phyloP scores from a whole-genome alignment of 1,284 basidiomycete genomes.

The Pulchroboletus neoregius region DNA sequence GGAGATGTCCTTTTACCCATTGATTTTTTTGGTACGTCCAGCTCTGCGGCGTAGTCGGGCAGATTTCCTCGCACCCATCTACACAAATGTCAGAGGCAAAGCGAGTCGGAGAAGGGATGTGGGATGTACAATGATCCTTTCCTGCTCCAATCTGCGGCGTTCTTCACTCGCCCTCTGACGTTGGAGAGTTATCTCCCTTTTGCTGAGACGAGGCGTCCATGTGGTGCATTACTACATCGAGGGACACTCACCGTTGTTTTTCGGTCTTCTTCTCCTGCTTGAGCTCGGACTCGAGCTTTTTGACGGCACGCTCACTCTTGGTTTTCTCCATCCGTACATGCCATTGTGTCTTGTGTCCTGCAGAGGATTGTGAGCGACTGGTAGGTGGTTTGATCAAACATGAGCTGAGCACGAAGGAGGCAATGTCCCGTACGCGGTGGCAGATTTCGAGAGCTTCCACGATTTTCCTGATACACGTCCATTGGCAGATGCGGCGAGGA shows the following conservation, averaged over 20 bases:
- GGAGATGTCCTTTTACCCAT: slow-evolving; percentile 47
- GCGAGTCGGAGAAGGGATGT: slow-evolving; percentile 1
- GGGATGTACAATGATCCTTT: slow-evolving; percentile 57
- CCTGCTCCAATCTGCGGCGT: slow-evolving; percentile 63
- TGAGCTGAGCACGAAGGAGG: slow-evolving; percentile 3
- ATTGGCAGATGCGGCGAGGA: slow-evolving; percentile 49
- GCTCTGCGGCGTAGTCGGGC: slow-evolving; percentile 65
- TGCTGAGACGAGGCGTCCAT: slow-evolving; percentile 37
- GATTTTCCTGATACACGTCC: slow-evolving; percentile 64
- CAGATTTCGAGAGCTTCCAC: slow-evolving; percentile 62
- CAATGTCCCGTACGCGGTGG: slow-evolving; percentile 52
- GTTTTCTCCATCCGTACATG: slow-evolving; percentile 65
- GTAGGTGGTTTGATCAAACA: slow-evolving; percentile 12
- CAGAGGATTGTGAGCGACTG: slow-evolving; percentile 66
- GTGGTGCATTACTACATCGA: background rate
- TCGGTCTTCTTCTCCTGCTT: slow-evolving; percentile 74
- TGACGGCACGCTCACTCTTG: slow-evolving; percentile 61
- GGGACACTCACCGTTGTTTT: slow-evolving; percentile 46
- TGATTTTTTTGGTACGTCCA: slow-evolving; percentile 74
- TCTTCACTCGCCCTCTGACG: slow-evolving; percentile 71
- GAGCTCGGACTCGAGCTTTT: slow-evolving; percentile 66
- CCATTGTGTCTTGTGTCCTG: slow-evolving; percentile 66
- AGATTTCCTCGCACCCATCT: slow-evolving; percentile 79
- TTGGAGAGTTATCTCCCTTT: slow-evolving; percentile 62
- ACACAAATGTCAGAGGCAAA: slow-evolving; percentile 8